phyloP scores from a whole-genome alignment of 2,329 filamentous ascomycete genomes.

The Trematosphaeria pertusa region DNA sequence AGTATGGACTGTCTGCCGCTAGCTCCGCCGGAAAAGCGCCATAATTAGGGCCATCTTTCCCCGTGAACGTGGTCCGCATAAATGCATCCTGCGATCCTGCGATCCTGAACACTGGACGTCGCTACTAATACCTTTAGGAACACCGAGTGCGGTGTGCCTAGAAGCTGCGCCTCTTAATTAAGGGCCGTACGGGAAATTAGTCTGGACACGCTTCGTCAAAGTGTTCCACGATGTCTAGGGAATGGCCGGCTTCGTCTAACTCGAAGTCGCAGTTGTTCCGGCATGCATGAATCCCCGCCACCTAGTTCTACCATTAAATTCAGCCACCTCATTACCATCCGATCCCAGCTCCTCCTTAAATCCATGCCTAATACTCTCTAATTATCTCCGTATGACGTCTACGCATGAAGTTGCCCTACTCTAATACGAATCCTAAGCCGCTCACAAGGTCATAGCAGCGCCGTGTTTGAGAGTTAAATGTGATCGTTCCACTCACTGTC shows the following conservation, averaged over 20 bases:
- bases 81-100: constrained; percentile 13
- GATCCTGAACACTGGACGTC: constrained; percentile 5
- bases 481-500: constrained; percentile 15
- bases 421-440: constrained; percentile 19
- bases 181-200: constrained; percentile 17
- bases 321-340: constrained; percentile 16
- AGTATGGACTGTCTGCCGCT: constrained; percentile 16
- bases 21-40: constrained; percentile 14
- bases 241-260: constrained; percentile 8
- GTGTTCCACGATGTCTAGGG: constrained; percentile 12
- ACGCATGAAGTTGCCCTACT: constrained; percentile 18
- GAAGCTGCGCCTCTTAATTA: constrained; percentile 16
- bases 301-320: constrained; percentile 15
- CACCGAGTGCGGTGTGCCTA: constrained; percentile 11
- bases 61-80: constrained; percentile 15
- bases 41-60: constrained; percentile 16
- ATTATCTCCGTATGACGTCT: constrained; percentile 16
- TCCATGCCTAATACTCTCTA: constrained; percentile 15
- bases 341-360: constrained; percentile 18
- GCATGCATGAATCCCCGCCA: constrained; percentile 10
- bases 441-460: constrained; percentile 19
- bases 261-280: constrained; percentile 8
- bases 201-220: constrained; percentile 16
- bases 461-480: constrained; percentile 17
- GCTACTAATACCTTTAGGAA: constrained; percentile 3